phyloP scores from a whole-genome alignment of 257 asterid species.

The Salvia hispanica region DNA sequence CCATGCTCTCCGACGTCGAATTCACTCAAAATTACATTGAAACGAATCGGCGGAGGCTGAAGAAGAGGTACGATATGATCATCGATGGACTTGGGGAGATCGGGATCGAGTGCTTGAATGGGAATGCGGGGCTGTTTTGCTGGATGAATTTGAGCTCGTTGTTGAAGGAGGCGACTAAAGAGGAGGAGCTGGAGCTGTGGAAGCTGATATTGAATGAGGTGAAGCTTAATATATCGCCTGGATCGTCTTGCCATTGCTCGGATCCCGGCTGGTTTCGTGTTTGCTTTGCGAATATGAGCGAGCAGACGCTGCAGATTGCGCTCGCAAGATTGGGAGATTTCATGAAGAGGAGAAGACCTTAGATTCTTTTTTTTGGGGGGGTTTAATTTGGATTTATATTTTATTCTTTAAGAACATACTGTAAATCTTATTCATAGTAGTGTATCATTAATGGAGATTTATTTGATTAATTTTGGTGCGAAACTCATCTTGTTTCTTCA shows the following conservation, averaged over 20 bases:
- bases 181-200: conserved; percentile 44
- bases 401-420: not conserved
- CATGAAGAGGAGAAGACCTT: conserved; percentile 32
- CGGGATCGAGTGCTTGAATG: conserved; percentile 49
- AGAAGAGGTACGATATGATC: conserved; percentile 37
- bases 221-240: conserved; percentile 51
- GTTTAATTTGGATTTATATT: not conserved
- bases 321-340: conserved; percentile 40
- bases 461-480: not conserved
- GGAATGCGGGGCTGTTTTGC: conserved; percentile 58
- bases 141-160: conserved; percentile 52
- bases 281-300: conserved; percentile 62
- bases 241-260: conserved; percentile 54
- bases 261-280: conserved; percentile 63
- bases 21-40: conserved; percentile 40
- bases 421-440: not conserved
- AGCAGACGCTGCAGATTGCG: conserved; percentile 45
- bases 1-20: conserved; percentile 47
- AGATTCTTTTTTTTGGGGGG: not conserved
- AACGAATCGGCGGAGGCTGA: conserved; percentile 41
- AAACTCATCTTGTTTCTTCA: no score
- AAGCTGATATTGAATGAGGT: conserved; percentile 41
- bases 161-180: conserved; percentile 32
- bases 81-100: conserved; percentile 36
- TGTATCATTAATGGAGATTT: not conserved